These are phyloP conservation scores for Colletotrichum tamarilloi DNA, from an alignment of 2,329 filamentous ascomycete genomes.

Conservation along the genomic window DNA sequence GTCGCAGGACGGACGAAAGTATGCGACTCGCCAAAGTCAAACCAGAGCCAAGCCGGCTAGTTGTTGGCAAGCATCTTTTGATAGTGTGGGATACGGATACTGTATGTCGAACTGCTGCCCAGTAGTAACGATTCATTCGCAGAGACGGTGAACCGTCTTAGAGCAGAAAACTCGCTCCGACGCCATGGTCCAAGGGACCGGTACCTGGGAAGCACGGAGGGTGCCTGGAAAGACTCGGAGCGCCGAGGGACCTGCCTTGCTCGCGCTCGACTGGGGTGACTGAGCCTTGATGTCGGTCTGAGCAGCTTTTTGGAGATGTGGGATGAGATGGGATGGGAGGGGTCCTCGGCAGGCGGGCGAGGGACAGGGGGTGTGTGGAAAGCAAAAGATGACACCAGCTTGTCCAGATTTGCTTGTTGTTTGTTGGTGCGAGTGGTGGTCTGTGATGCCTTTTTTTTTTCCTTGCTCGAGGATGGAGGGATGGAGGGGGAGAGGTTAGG, in stretches of 20 bases:
- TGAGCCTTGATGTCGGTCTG: slow-evolving; percentile 3
- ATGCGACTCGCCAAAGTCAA: slow-evolving; percentile 13
- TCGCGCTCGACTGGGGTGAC: slow-evolving; percentile 12
- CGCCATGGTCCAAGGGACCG: slow-evolving; percentile 24
- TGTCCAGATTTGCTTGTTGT: neutral
- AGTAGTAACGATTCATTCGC: neutral
- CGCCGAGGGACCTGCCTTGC: slow-evolving; percentile 15
- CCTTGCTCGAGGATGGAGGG: too few relatives aligned
- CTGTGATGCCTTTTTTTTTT: neutral
- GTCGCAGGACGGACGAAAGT: neutral
- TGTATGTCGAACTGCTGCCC: neutral
- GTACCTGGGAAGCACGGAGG: slow-evolving; percentile 11
- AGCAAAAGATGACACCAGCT: slow-evolving; percentile 24
- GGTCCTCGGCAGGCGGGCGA: slow-evolving; percentile 1
- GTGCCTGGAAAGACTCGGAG: neutral
- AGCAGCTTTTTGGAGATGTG: slow-evolving; percentile 8
- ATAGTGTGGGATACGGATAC: neutral
- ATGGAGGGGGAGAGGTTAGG: too few relatives aligned
- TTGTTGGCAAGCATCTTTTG: neutral
- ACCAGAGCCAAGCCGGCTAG: slow-evolving; percentile 2
- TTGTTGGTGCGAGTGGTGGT: neutral
- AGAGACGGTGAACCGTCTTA: neutral
- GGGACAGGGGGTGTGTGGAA: slow-evolving; percentile 18
- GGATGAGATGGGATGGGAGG: slow-evolving; percentile 32
- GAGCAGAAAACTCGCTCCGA: slow-evolving; percentile 1